Evolutionary conservation across 441 rosid genomes (phyloP), one percentile per base, ranked within the genome.

Genomic region (Raphanus hybrid): DNA sequence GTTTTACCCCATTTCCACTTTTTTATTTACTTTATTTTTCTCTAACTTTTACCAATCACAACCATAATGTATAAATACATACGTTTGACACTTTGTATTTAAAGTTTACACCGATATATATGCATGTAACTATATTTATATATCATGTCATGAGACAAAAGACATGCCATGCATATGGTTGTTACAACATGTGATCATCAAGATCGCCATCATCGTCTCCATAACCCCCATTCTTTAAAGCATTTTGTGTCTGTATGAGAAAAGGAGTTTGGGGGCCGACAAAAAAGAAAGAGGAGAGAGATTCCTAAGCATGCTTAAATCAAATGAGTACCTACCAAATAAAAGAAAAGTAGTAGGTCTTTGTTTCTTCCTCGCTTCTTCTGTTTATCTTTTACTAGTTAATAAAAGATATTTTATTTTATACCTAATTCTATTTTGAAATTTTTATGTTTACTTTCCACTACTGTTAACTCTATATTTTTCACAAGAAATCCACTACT

Each of bases 221-320:
- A 41, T 26, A 68, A 34, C 54, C 26, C 26, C 14, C 32, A 65
- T 65, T 70, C 50, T 14, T 23, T 8, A 27, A 67, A 68, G 32
- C 14, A 6, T 73, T 35, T 52, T 60, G 2, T 43, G 50, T 43
- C 11, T 43, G 50, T 11, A 11, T 43, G 14, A 43, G 9, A 39
- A 43, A 43, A 43, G 50, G 50, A 43, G 18, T 41, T 23, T 67
- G 60, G 69, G 62, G 74, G 74, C 74, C 74, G 81, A 78, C 81
- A 77, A 71, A 67, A 27, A 77, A 71, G 61, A 27, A 61, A 78
- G 14, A 62, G 54, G 67, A 73, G 74, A 78, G 61, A 73, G 54
- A 68, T 78, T 79, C 79, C 72, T 79, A 57, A 64, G 82, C 82
- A 79, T 79, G 82, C 82, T 69, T 69, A 79, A 70, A 29, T 29